phyloP scores from a whole-genome alignment of 2,329 filamentous ascomycete genomes.

The Talaromyces sp. region DNA sequence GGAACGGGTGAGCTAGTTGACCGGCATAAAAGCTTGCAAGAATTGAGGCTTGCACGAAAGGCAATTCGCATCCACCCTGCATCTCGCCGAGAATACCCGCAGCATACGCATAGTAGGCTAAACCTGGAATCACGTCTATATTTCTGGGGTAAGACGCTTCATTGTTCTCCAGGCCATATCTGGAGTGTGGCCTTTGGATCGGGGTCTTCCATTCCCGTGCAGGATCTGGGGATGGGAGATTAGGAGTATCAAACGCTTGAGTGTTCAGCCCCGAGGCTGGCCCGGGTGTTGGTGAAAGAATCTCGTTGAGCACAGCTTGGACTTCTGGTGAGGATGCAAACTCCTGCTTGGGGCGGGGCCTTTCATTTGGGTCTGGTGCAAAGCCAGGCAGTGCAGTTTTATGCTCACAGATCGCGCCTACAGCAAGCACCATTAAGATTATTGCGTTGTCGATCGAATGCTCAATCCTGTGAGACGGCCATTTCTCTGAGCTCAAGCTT shows the following conservation, averaged over 20 bases:
- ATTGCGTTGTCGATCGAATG: slow-evolving; percentile 75
- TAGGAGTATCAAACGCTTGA: slow-evolving; percentile 26
- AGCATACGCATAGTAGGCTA: slow-evolving; percentile 85
- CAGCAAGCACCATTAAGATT: slow-evolving; percentile 74
- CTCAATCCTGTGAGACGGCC: slow-evolving; percentile 32
- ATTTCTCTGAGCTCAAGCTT: slow-evolving; percentile 18
- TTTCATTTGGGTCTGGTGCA: slow-evolving; percentile 38
- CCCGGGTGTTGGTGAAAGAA: slow-evolving; percentile 25
- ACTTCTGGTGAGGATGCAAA: slow-evolving; percentile 22
- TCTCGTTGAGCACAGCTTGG: slow-evolving; percentile 19
- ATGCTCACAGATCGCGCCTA: slow-evolving; percentile 75
- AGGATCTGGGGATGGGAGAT: slow-evolving; percentile 22
- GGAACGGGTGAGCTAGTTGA: slow-evolving; percentile 79
- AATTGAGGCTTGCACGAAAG: slow-evolving; percentile 79
- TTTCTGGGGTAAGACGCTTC: slow-evolving; percentile 52
- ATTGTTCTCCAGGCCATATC: slow-evolving; percentile 20
- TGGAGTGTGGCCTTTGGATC: slow-evolving; percentile 18
- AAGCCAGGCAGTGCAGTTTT: slow-evolving; percentile 51
- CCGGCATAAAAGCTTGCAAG: slow-evolving; percentile 85
- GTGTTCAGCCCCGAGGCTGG: neutral
- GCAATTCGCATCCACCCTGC: slow-evolving; percentile 72
- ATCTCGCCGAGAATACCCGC: slow-evolving; percentile 82
- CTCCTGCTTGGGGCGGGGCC: neutral
- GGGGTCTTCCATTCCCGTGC: slow-evolving; percentile 20
- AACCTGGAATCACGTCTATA: slow-evolving; percentile 79